Base-by-base conservation (phyloP, 2,329 filamentous ascomycete species). In the Pseudogymnoascus sp. region DNA sequence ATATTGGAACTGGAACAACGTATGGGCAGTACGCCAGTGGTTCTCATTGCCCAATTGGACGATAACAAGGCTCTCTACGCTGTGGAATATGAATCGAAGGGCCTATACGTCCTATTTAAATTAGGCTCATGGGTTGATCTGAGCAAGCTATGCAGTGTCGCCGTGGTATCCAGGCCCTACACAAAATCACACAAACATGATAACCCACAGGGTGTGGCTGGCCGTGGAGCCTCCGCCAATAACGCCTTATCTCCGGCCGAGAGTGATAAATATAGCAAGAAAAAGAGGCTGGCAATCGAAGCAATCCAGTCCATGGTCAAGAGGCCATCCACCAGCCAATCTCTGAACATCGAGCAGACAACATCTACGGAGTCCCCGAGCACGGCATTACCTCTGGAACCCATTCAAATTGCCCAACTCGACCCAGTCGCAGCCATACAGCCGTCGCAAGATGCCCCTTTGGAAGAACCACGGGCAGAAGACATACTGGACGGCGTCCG, bases 41-140 rank as follows among this genome's bases (percentile, higher is more conserved):
- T 90, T 14, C 79, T 91, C 8, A 77, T 91, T 64, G 86, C 85
- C 28, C 79, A 84, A 64, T 79, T 83, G 49, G 83, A 88, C 46
- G 76, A 79, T 25, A 81, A 79, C 65, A 77, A 79, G 63, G 78
- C 77, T 37, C 66, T 84, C 0, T 88, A 85, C 71, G 87, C 82
- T 11, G 76, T 90, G n/a, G 89, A 93, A 75, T 80, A 84, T 23
- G 84, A 89, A 37, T 77, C 79, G 14, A 74, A 77, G 56, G 81
- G 82, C 0, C 77, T 88, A 3, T 93, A 90, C 72, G 83, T 84
- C 9, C 72, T 91, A 25, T 92, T 87, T 73, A 86, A 83, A 69
- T 77, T 95, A 46, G 87, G 84, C 1, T 74, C 77, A 18, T 90
- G 88, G 87, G 80, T 89, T 21, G 82, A 86, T 65, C 71, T 88